Evolutionary conservation across 345 rosid genomes (phyloP).

Genomic region (Populus simonii): DNA sequence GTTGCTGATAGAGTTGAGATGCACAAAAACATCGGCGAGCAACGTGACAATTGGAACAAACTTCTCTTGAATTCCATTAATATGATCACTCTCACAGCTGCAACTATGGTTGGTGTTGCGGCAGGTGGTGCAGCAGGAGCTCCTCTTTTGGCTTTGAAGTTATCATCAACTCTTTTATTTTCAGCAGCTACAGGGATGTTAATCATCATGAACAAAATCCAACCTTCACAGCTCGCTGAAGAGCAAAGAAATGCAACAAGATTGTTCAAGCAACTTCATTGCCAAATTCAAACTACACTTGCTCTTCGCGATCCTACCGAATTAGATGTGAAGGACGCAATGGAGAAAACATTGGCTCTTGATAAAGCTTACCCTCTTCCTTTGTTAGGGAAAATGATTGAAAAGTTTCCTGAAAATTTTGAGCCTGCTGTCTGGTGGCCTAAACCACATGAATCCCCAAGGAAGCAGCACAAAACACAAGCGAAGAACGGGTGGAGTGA

Average conservation of each 20-base stretch:
- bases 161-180: constrained; percentile 36
- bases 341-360: constrained; percentile 30
- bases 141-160: constrained; percentile 38
- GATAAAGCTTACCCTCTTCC: constrained; percentile 43
- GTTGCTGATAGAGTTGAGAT: constrained; percentile 65
- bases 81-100: constrained; percentile 61
- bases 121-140: constrained; percentile 20
- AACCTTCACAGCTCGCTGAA: constrained; percentile 44
- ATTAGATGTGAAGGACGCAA: constrained; percentile 19
- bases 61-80: constrained; percentile 61
- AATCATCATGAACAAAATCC: constrained; percentile 36
- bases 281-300: constrained; percentile 21
- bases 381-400: constrained; percentile 38
- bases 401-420: constrained; percentile 31
- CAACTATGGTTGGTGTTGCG: constrained; percentile 53
- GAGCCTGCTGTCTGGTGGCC: constrained; percentile 42
- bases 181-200: constrained; percentile 36
- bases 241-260: constrained; percentile 38
- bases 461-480: not conserved
- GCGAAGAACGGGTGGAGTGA: constrained; percentile 31
- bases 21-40: constrained; percentile 65
- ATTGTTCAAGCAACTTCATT: constrained; percentile 32
- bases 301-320: constrained; percentile 12
- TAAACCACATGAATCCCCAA: not conserved
- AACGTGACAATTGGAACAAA: constrained; percentile 63